phyloP scores from a whole-genome alignment of 768 basidiomycete genomes.

The Podaxis pistillaris region DNA sequence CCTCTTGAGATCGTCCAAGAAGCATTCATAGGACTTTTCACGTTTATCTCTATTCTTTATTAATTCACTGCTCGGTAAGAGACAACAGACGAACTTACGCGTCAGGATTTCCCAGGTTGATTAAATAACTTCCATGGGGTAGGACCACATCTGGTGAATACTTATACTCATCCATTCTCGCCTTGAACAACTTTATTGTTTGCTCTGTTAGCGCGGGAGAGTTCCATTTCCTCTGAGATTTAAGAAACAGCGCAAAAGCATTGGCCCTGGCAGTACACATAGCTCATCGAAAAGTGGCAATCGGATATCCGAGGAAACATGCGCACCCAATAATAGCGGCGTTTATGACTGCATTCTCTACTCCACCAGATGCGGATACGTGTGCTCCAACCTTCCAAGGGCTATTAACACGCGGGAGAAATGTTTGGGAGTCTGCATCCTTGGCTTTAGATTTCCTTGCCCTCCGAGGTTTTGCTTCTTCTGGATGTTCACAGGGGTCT shows the following conservation, averaged over 20 bases:
- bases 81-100: conserved; percentile 37
- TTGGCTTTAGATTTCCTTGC: conserved; percentile 17
- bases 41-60: conserved; percentile 51
- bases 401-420: conserved; percentile 33
- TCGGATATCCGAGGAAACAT: neutral
- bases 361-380: conserved; percentile 77
- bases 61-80: neutral
- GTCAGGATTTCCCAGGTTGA: conserved; percentile 84
- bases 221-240: conserved; percentile 81
- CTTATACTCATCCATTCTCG: conserved; percentile 55
- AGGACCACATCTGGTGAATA: conserved; percentile 65
- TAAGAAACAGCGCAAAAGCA: conserved; percentile 81
- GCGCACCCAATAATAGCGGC: conserved; percentile 68
- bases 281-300: neutral
- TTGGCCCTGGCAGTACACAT: conserved; percentile 53
- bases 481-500: neutral
- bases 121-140: conserved; percentile 83
- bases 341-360: conserved; percentile 70
- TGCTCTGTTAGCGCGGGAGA: conserved; percentile 55
- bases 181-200: conserved; percentile 58
- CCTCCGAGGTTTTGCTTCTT: neutral
- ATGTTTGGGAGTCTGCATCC: conserved; percentile 18
- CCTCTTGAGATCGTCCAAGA: conserved; percentile 77
- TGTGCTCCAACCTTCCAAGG: conserved; percentile 81
- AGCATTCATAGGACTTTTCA: conserved; percentile 73